Evolutionary conservation across 129 eudicot species (phyloP).

Genomic region (Helichrysum umbraculigerum): DNA sequence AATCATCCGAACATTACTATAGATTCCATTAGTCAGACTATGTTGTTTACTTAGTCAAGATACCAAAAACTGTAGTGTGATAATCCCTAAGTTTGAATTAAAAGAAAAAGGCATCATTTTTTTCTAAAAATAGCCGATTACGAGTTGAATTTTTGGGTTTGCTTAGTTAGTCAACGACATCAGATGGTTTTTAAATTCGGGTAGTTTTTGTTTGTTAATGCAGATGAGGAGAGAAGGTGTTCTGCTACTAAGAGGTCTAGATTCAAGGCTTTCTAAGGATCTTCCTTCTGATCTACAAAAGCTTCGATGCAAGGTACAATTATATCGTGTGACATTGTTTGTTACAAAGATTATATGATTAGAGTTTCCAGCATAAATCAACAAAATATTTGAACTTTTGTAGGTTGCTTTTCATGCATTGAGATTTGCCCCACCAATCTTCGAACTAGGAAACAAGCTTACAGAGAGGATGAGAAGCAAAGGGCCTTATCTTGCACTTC

Average conservation of each 20-base stretch:
- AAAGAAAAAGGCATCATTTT: constrained; percentile 27
- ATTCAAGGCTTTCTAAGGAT: constrained; percentile 95
- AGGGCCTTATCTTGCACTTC: constrained; percentile 95
- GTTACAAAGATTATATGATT: neutral
- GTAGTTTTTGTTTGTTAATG: constrained; percentile 31
- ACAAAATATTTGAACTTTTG: neutral
- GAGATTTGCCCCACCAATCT: constrained; percentile 77
- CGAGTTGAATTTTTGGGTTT: neutral
- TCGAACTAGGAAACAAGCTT: constrained; percentile 73
- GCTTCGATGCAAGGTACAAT: constrained; percentile 95
- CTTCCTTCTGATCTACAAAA: constrained; percentile 96
- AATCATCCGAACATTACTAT: neutral
- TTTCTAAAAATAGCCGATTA: constrained; percentile 12
- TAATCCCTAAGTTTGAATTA: constrained; percentile 20
- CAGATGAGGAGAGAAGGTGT: constrained; percentile 90
- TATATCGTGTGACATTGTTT: neutral
- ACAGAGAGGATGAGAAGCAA: constrained; percentile 82
- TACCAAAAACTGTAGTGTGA: neutral
- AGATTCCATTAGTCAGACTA: neutral
- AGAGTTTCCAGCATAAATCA: neutral
- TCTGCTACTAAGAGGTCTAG: constrained; percentile 79
- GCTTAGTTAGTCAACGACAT: neutral
- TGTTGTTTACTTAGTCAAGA: constrained; percentile 6
- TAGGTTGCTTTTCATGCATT: constrained; percentile 93
- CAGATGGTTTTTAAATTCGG: constrained; percentile 1